phyloP scores from a whole-genome alignment of 2,329 filamentous ascomycete genomes.

The Calonectria henricotiae region DNA sequence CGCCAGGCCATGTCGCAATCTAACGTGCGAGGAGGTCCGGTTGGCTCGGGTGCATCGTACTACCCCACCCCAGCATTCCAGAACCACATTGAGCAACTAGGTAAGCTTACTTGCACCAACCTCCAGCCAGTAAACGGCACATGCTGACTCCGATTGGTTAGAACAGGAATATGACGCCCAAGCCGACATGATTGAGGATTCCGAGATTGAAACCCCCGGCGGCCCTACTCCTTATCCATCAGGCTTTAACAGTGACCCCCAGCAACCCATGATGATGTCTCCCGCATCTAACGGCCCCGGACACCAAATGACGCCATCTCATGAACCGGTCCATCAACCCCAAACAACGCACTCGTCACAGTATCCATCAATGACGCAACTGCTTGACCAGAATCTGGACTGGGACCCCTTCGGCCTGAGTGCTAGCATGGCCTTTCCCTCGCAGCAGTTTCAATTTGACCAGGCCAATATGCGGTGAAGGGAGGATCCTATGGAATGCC shows the following conservation, averaged over 20 bases:
- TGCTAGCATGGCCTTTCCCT: slow-evolving; percentile 95
- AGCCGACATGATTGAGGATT: slow-evolving; percentile 89
- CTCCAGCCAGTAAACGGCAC: slow-evolving; percentile 69
- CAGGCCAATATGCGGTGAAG: slow-evolving; percentile 69
- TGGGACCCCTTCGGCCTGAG: slow-evolving; percentile 95
- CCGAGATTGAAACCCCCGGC: slow-evolving; percentile 78
- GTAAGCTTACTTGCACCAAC: slow-evolving; percentile 76
- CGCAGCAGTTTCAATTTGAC: slow-evolving; percentile 84
- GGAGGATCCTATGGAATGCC: slow-evolving; percentile 16
- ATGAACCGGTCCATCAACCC: slow-evolving; percentile 56
- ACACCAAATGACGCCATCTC: slow-evolving; percentile 58
- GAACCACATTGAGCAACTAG: slow-evolving; percentile 95
- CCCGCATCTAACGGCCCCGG: slow-evolving; percentile 60
- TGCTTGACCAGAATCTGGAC: slow-evolving; percentile 86
- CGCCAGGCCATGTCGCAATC: slow-evolving; percentile 59
- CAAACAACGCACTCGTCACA: slow-evolving; percentile 53
- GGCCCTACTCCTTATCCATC: slow-evolving; percentile 78
- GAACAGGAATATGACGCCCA: slow-evolving; percentile 98
- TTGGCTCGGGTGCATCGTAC: slow-evolving; percentile 70
- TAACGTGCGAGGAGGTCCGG: slow-evolving; percentile 57
- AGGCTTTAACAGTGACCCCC: slow-evolving; percentile 67
- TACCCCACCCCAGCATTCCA: slow-evolving; percentile 90
- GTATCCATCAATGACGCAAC: slow-evolving; percentile 77
- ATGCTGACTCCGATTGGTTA: slow-evolving; percentile 78
- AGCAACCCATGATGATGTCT: slow-evolving; percentile 63